Percentiles rank a stretch among this genome's conserved stretches.
These are phyloP conservation scores for Hyparrhenia diplandra DNA, from an alignment of 176 grass and related monocot species.

Conservation along the genomic window DNA sequence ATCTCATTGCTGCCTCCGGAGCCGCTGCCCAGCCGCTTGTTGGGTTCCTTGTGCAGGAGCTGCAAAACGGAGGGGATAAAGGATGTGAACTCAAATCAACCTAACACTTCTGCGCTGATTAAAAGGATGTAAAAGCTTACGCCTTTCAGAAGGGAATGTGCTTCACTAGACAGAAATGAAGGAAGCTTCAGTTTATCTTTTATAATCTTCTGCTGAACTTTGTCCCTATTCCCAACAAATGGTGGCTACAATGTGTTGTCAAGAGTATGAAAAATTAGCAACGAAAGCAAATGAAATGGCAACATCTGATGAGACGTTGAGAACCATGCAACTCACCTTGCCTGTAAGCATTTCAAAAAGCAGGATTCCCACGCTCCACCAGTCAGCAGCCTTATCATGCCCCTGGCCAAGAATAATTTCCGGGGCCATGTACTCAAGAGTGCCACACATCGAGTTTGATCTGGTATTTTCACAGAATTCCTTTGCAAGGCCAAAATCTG, in stretches of 20 bases:
- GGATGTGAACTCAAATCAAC: background rate
- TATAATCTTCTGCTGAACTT: slow-evolving; percentile 87
- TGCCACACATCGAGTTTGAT: slow-evolving; percentile 93
- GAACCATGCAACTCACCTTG: slow-evolving; percentile 47
- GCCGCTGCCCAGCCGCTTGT: slow-evolving; percentile 66
- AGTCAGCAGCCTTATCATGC: slow-evolving; percentile 95
- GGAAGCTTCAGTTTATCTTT: slow-evolving; percentile 92
- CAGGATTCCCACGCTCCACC: slow-evolving; percentile 97
- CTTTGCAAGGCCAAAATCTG: slow-evolving; percentile 94
- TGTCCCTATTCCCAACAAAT: slow-evolving; percentile 72
- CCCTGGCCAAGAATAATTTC: slow-evolving; percentile 85
- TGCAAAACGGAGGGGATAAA: background rate
- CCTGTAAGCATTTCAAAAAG: slow-evolving; percentile 98
- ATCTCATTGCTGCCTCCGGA: slow-evolving; percentile 56
- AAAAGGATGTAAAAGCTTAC: slow-evolving; percentile 47
- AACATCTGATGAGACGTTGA: background rate
- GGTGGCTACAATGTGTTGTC: slow-evolving; percentile 55
- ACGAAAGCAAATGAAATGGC: background rate
- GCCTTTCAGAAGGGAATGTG: slow-evolving; percentile 92
- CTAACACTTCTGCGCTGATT: background rate
- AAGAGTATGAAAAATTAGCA: background rate
- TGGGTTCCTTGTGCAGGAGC: slow-evolving; percentile 80
- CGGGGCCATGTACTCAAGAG: slow-evolving; percentile 94
- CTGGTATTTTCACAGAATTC: slow-evolving; percentile 82
- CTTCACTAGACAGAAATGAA: slow-evolving; percentile 77